phyloP scores from a whole-genome alignment of 495 filamentous ascomycete genomes.

The Aspergillus cristatus region DNA sequence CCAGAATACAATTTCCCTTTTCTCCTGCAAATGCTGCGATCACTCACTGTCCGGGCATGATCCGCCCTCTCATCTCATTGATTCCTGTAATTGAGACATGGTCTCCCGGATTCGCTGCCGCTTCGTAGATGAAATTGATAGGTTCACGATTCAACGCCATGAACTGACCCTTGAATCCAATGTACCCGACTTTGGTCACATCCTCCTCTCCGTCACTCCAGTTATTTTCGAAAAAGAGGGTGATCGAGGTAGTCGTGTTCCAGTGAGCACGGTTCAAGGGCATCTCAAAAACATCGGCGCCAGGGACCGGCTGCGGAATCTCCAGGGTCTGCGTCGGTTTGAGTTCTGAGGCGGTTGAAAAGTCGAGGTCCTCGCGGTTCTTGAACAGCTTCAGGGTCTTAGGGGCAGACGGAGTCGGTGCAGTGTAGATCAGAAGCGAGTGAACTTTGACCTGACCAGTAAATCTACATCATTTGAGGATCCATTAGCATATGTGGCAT shows the following conservation, averaged over 20 bases:
- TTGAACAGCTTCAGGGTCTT: slow-evolving; percentile 72
- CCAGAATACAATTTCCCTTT: too few species aligned
- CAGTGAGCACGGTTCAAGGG: slow-evolving; percentile 81
- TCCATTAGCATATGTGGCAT: too few species aligned
- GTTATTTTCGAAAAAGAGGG: slow-evolving; percentile 70
- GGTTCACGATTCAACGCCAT: slow-evolving; percentile 78
- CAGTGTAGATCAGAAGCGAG: slow-evolving; percentile 73
- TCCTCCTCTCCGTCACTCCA: slow-evolving; percentile 61
- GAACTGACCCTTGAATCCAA: slow-evolving; percentile 91
- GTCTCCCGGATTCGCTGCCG: slow-evolving; percentile 82
- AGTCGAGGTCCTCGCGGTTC: slow-evolving; percentile 84
- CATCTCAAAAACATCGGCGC: slow-evolving; percentile 71
- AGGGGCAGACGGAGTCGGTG: slow-evolving; percentile 61
- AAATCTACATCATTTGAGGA: slow-evolving; percentile 54
- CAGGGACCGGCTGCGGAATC: slow-evolving; percentile 56
- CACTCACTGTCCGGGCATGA: slow-evolving; percentile 32
- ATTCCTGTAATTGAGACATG: slow-evolving; percentile 51
- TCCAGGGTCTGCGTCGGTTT: slow-evolving; percentile 67
- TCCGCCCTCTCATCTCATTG: slow-evolving; percentile 26
- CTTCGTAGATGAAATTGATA: slow-evolving; percentile 80
- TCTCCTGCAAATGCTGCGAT: neutral
- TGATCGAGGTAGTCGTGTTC: slow-evolving; percentile 65
- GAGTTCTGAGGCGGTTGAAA: slow-evolving; percentile 59
- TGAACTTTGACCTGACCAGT: slow-evolving; percentile 89
- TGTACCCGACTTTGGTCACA: slow-evolving; percentile 65